These are phyloP conservation scores for Biancaea sappan DNA, from an alignment of 306 rosid genomes.

Conservation along the genomic window DNA sequence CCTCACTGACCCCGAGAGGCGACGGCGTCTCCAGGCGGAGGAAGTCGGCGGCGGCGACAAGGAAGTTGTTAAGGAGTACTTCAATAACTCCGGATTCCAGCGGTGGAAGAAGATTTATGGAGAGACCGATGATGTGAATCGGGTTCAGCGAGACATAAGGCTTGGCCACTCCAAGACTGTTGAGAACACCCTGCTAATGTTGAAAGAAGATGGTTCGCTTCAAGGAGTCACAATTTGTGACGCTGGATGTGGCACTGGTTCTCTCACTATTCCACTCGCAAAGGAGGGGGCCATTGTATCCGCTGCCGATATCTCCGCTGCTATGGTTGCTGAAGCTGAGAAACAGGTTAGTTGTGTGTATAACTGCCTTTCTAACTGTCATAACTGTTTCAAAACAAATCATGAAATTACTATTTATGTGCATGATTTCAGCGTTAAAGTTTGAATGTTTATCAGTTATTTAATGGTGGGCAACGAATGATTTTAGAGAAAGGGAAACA, in stretches of 20 bases:
- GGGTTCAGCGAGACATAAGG: constrained; percentile 81
- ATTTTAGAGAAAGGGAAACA: neutral
- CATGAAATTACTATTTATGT: neutral
- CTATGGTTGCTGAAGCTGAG: constrained; percentile 92
- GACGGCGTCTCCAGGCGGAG: constrained; percentile 77
- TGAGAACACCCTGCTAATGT: constrained; percentile 69
- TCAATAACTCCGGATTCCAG: constrained; percentile 88
- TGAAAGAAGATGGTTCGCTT: constrained; percentile 69
- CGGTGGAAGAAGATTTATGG: constrained; percentile 97
- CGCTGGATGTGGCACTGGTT: constrained; percentile 98
- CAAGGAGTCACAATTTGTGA: constrained; percentile 75
- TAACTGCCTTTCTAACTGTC: neutral
- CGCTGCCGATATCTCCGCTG: constrained; percentile 82
- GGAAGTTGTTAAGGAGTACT: constrained; percentile 91
- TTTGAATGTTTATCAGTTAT: neutral
- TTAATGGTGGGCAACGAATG: neutral
- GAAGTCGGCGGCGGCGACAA: constrained; percentile 95
- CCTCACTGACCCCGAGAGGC: constrained; percentile 77
- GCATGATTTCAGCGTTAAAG: neutral
- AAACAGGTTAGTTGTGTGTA: constrained; percentile 48
- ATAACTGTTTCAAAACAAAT: neutral
- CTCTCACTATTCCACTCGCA: constrained; percentile 81
- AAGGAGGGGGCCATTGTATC: constrained; percentile 74
- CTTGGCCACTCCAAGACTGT: constrained; percentile 88
- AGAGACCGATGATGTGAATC: constrained; percentile 85